These are phyloP conservation scores for Amborella trichopoda DNA, from an alignment of 164 flowering plant genomes.

Conservation along the genomic window DNA sequence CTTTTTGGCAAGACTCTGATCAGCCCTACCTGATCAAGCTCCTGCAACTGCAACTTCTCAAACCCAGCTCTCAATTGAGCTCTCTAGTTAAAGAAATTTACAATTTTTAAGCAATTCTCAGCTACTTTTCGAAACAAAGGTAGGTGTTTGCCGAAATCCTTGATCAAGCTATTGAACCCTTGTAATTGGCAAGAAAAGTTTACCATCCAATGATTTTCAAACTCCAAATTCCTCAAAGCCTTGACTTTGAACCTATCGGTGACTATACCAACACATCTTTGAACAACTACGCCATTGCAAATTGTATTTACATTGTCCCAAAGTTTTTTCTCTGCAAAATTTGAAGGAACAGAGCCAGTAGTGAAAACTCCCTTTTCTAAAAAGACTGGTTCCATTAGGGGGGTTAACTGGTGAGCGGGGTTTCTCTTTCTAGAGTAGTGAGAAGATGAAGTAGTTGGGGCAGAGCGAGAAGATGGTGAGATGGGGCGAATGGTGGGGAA, in stretches of 20 bases:
- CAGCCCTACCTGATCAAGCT: constrained; percentile 42
- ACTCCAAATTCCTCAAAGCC: constrained; percentile 74
- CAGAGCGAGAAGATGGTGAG: constrained; percentile 5
- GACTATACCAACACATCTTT: constrained; percentile 76
- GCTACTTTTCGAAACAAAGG: constrained; percentile 43
- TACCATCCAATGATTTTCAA: constrained; percentile 84
- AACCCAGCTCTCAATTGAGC: constrained; percentile 44
- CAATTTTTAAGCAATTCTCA: constrained; percentile 52
- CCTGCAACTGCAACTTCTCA: constrained; percentile 63
- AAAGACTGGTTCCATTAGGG: constrained; percentile 89
- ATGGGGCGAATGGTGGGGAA: constrained; percentile 30
- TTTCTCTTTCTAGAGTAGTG: constrained; percentile 24
- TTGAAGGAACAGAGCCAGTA: constrained; percentile 43
- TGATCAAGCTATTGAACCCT: constrained; percentile 57
- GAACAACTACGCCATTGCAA: constrained; percentile 34
- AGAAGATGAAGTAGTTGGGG: constrained; percentile 7
- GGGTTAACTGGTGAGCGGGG: too few species aligned
- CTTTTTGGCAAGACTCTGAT: constrained; percentile 42
- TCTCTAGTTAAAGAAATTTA: constrained; percentile 46
- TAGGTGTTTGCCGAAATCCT: constrained; percentile 66
- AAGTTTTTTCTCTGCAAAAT: constrained; percentile 76
- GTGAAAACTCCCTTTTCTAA: constrained; percentile 61
- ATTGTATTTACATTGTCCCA: constrained; percentile 58
- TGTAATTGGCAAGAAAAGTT: constrained; percentile 77
- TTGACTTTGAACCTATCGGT: constrained; percentile 65